Percentiles rank a stretch among this genome's conserved stretches.
Conservation (phyloP, 2,329 filamentous ascomycete species). For the Aspergillus nomiae region DNA sequence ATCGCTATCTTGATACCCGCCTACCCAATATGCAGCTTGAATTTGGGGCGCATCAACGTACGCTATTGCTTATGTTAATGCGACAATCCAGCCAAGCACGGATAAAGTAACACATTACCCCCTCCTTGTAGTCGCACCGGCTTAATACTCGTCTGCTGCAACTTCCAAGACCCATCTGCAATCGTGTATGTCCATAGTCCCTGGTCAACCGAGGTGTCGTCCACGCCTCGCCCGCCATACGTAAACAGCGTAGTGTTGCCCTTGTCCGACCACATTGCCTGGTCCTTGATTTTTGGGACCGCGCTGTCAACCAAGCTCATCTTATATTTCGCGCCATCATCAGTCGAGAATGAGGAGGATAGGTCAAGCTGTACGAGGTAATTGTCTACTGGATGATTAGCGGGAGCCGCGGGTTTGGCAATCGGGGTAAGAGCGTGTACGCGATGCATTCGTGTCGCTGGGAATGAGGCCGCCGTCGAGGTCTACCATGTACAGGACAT, state of each 20-base stretch:
- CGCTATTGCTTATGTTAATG: background rate
- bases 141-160: slow-evolving; percentile 14
- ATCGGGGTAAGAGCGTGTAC: background rate
- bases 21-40: slow-evolving; percentile 17
- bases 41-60: slow-evolving; percentile 13
- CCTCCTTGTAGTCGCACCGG: slow-evolving; percentile 13
- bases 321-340: slow-evolving; percentile 17
- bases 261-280: slow-evolving; percentile 14
- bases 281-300: slow-evolving; percentile 16
- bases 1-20: slow-evolving; percentile 14
- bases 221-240: slow-evolving; percentile 13
- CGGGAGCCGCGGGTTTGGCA: no score
- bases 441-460: slow-evolving; percentile 10
- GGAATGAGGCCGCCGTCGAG: slow-evolving; percentile 16
- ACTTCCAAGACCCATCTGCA: slow-evolving; percentile 5
- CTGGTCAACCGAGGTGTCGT: slow-evolving; percentile 10
- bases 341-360: background rate
- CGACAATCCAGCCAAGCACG: background rate
- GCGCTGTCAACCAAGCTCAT: slow-evolving; percentile 9
- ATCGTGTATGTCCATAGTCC: slow-evolving; percentile 13
- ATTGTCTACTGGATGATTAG: slow-evolving; percentile 7
- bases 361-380: slow-evolving; percentile 18
- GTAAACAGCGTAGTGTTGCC: slow-evolving; percentile 15
- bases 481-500: slow-evolving; percentile 16
- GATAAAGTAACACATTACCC: slow-evolving; percentile 2